Conservation (phyloP, 495 filamentous ascomycete genomes). For the Echria macrotheca region DNA sequence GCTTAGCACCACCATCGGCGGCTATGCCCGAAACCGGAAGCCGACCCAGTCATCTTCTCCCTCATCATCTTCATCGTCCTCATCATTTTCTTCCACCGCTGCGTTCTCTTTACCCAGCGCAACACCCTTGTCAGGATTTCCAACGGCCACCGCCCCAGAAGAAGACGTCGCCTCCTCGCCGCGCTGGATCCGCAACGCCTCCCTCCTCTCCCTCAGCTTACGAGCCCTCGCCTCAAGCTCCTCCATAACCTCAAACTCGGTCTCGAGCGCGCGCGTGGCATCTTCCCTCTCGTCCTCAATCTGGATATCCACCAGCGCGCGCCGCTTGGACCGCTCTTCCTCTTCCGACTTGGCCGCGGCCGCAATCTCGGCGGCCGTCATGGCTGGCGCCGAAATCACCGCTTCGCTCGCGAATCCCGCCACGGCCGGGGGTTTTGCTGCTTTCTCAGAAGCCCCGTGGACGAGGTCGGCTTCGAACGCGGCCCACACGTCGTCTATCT, state of each 20-base stretch:
- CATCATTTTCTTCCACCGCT: constrained; percentile 24
- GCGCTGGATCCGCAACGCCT: constrained; percentile 38
- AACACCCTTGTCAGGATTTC: constrained; percentile 14
- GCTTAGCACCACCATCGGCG: no score
- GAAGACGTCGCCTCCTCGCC: constrained; percentile 10
- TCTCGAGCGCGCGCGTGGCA: constrained; percentile 70
- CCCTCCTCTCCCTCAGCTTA: constrained; percentile 65
- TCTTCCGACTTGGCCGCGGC: constrained; percentile 63
- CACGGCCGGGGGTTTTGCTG: constrained; percentile 10
- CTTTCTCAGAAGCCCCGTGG: constrained; percentile 33
- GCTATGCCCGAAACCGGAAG: constrained; percentile 54
- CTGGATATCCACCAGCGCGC: constrained; percentile 54
- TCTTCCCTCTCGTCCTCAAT: constrained; percentile 76
- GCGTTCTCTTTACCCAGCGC: constrained; percentile 34
- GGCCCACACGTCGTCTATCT: constrained; percentile 80
- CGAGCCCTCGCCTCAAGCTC: constrained; percentile 74
- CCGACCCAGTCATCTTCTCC: constrained; percentile 62
- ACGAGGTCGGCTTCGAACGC: constrained; percentile 85
- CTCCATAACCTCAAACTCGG: constrained; percentile 95
- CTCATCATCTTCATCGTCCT: constrained; percentile 55
- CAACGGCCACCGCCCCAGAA: constrained; percentile 13
- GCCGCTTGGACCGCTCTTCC: constrained; percentile 50
- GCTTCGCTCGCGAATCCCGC: constrained; percentile 35
- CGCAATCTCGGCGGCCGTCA: constrained; percentile 68
- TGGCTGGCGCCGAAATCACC: constrained; percentile 64